Evolutionary conservation across 2,329 filamentous ascomycete genomes (phyloP), one percentile per base, ranked within the genome.

Genomic region (Ilyonectria mors-panacis): DNA sequence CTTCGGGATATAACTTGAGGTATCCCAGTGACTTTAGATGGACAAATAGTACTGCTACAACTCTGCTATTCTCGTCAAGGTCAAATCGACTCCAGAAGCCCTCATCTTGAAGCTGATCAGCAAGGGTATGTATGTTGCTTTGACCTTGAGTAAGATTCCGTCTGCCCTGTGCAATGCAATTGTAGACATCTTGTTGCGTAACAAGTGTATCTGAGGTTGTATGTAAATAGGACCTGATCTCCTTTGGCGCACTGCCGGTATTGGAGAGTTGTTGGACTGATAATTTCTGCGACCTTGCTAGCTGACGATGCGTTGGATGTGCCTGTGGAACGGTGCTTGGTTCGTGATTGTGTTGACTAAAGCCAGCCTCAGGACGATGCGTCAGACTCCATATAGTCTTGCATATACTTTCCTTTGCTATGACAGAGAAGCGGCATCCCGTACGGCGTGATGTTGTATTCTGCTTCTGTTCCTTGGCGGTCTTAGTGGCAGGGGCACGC

Each of bases 1-100:
- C 12, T 44, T 73, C 63, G 4, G 65, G 65, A 59, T 76, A 71
- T 1, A 30, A 10, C n/a, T n/a, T n/a, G n/a, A n/a, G n/a, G n/a
- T n/a, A n/a, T n/a, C n/a, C 23, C 4, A 26, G 23, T 26, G 23
- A 26, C 23, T 26, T 3, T 4, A 4, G 23, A 4, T 26, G 23
- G 4, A 4, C 4, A 26, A 26, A 26, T 26, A 26, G 5, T 4
- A 26, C 23, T 26, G 23, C 23, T 4, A 26, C 4, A 26, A 26
- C 23, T 26, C 23, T 26, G 5, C 23, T 4, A 26, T 4, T 26
- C 23, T 26, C 23, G 23, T 26, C 4, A 26, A 26, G 23, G 5
- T 26, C 5, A 26, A 26, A 26, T 26, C 5, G 23, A 26, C 23
- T 26, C 23, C 23, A 26, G 23, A 26, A 26, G 23, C 23, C 23